Percentiles rank a stretch among this genome's conserved stretches.
Conservation (phyloP, 208 protist genomes). For the Wallacemonas sp. region DNA sequence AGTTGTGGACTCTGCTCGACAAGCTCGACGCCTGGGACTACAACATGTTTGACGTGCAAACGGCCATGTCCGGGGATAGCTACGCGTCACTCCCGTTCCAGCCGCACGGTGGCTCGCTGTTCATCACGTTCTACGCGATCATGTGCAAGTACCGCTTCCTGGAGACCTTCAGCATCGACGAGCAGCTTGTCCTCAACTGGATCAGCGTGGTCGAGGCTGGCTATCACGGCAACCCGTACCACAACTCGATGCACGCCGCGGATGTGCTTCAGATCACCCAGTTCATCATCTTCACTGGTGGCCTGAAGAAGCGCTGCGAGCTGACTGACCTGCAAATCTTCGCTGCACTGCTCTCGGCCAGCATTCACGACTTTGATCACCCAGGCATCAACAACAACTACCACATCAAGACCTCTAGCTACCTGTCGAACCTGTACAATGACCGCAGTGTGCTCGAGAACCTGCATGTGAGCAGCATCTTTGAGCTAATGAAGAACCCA, state of each 20-base stretch:
- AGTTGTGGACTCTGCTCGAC: constrained; percentile 71
- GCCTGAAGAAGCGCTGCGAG: constrained; percentile 65
- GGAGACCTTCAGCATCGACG: constrained; percentile 91
- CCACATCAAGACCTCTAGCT: constrained; percentile 83
- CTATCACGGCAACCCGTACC: constrained; percentile 93
- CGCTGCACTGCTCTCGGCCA: constrained; percentile 87
- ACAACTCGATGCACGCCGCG: constrained; percentile 94
- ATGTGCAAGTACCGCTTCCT: constrained; percentile 84
- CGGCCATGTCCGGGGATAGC: constrained; percentile 76
- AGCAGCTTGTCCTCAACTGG: constrained; percentile 89
- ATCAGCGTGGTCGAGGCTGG: constrained; percentile 87
- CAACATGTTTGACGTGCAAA: constrained; percentile 85
- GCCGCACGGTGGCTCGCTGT: constrained; percentile 75
- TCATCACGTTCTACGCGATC: constrained; percentile 88
- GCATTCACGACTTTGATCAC: constrained; percentile 97
- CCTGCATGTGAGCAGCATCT: constrained; percentile 90
- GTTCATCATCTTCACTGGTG: constrained; percentile 82
- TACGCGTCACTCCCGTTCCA: constrained; percentile 62
- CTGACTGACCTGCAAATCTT: constrained; percentile 88
- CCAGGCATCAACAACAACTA: constrained; percentile 96
- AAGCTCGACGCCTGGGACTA: constrained; percentile 88
- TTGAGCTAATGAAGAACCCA: constrained; percentile 90
- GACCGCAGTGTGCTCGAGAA: constrained; percentile 96
- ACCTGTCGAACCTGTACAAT: constrained; percentile 94
- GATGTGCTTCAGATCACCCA: constrained; percentile 91